phyloP scores from a whole-genome alignment of 768 basidiomycete species.

The Paxillus ammoniavirescens region DNA sequence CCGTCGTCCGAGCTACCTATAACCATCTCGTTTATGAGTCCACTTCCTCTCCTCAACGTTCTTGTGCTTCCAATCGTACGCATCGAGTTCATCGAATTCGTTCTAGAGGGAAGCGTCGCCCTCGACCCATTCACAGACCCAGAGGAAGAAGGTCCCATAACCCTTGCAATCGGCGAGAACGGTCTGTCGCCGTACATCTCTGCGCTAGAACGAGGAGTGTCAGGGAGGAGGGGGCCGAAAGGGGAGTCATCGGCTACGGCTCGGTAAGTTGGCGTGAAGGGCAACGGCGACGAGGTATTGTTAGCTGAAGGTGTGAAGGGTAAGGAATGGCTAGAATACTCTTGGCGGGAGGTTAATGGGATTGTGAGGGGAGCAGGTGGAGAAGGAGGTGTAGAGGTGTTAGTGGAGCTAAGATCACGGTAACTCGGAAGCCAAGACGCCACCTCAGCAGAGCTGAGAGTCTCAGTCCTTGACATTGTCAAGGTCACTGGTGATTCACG shows the following conservation, averaged over 20 bases:
- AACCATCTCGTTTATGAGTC: constrained; percentile 15
- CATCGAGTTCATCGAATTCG: constrained; percentile 10
- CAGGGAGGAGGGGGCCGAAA: constrained; percentile 30
- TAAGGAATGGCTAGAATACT: neutral
- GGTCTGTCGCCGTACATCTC: constrained; percentile 27
- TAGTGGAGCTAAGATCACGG: neutral
- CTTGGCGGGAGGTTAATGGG: neutral
- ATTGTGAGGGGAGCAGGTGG: constrained; percentile 15
- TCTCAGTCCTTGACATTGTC: neutral
- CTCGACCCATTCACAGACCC: constrained; percentile 3
- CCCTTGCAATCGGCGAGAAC: constrained; percentile 26
- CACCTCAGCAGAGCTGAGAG: neutral
- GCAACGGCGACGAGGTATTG: constrained; percentile 1
- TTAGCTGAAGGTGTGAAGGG: neutral
- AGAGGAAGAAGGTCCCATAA: constrained; percentile 18
- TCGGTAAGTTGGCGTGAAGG: constrained; percentile 18
- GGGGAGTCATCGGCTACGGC: constrained; percentile 25
- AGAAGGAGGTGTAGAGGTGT: neutral
- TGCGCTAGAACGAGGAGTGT: constrained; percentile 27
- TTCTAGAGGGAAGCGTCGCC: constrained; percentile 6
- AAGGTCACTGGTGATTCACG: constrained; percentile 3
- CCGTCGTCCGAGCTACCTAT: neutral
- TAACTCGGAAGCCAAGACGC: neutral
- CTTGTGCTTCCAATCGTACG: constrained; percentile 9
- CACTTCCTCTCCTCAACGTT: constrained; percentile 13